These are phyloP conservation scores for Exophiala sp. DNA, from an alignment of 2,329 filamentous ascomycete genomes.

Conservation along the genomic window DNA sequence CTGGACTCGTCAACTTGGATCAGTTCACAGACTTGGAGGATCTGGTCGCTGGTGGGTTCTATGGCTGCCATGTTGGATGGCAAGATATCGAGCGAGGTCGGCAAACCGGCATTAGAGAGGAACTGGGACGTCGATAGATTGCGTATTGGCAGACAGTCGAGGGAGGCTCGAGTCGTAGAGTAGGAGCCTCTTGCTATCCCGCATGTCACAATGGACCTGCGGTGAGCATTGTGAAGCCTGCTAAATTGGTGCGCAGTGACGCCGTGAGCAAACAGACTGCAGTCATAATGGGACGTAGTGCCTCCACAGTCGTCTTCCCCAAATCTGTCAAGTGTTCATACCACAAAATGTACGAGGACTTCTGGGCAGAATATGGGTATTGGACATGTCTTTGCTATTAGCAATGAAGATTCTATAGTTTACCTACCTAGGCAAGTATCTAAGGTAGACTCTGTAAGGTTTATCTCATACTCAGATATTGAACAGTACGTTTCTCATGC, in stretches of 20 bases:
- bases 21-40: slow-evolving; percentile 16
- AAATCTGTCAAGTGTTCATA: background rate
- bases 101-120: background rate
- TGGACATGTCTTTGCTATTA: too few relatives aligned
- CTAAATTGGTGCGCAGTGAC: background rate
- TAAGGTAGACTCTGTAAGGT: too few relatives aligned
- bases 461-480: background rate
- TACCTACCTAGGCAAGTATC: too few relatives aligned
- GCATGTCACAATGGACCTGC: too few relatives aligned
- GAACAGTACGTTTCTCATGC: background rate
- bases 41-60: slow-evolving; percentile 15
- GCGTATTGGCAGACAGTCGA: background rate
- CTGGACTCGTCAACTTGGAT: slow-evolving; percentile 14
- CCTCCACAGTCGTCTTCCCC: background rate
- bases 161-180: too few relatives aligned
- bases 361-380: too few relatives aligned
- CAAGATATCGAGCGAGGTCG: background rate
- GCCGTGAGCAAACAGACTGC: background rate
- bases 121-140: background rate
- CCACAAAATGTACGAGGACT: too few relatives aligned
- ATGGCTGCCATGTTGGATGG: slow-evolving; percentile 12
- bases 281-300: too few relatives aligned
- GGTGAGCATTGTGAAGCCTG: too few relatives aligned
- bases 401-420: too few relatives aligned
- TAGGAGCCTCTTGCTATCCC: background rate